These are phyloP conservation scores for Saccharomycopsis selenospora DNA, from an alignment of 805 yeast genomes.

Conservation along the genomic window DNA sequence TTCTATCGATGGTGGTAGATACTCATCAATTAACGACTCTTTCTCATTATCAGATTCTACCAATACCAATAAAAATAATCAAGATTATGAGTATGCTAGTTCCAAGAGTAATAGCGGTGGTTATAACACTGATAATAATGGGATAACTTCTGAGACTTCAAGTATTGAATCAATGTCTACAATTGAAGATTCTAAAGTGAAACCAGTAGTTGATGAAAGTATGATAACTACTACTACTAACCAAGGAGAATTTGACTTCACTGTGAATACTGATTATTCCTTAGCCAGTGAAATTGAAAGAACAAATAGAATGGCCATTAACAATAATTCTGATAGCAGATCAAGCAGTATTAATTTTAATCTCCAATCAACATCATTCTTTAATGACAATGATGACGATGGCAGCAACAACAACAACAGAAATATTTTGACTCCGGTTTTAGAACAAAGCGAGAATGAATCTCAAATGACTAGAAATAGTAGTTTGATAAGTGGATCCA, in stretches of 20 bases:
- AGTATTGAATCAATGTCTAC: constrained; percentile 16
- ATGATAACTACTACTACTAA: constrained; percentile 12
- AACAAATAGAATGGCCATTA: not conserved
- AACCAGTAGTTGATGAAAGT: constrained; percentile 2
- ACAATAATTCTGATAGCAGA: not conserved
- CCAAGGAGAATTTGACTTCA: constrained; percentile 11
- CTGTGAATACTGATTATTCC: constrained; percentile 17
- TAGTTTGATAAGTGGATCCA: not conserved
- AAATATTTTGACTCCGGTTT: constrained; percentile 4
- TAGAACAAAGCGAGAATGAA: constrained; percentile 1
- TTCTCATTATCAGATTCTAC: constrained; percentile 12
- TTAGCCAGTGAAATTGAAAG: constrained; percentile 5
- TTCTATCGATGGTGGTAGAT: constrained; percentile 2
- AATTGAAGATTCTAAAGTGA: constrained; percentile 2
- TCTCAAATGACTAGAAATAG: not conserved
- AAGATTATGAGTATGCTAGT: not conserved
- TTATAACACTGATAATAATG: not conserved
- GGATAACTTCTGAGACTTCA: too few species aligned
- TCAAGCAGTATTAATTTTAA: not conserved
- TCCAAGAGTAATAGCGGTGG: not conserved
- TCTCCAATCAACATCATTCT: not conserved
- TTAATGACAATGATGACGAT: not conserved
- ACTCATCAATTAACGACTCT: constrained; percentile 17
- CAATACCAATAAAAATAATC: not conserved
- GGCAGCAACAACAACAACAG: not conserved